Evolutionary conservation across 768 basidiomycete genomes (phyloP), one percentile per base, ranked within the genome.

Genomic region (Mycena belliarum): DNA sequence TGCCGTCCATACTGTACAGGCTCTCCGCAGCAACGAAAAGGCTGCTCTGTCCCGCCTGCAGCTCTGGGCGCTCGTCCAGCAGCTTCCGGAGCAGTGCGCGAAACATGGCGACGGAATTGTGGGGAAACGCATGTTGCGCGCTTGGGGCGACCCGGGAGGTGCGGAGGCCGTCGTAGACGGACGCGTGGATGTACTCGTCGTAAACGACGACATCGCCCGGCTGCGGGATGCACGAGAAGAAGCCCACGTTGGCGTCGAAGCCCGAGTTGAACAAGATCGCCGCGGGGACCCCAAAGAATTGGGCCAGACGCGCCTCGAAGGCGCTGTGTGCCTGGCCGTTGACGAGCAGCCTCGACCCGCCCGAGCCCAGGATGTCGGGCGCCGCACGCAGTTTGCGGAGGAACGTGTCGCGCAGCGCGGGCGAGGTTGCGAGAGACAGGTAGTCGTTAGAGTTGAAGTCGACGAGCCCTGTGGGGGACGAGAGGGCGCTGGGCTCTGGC

Each of bases 1-100:
- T 96, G 15, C 96, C 96, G 63, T 98, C 96, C 96, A 98, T 98
- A 55, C 88, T 91, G 65, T 98, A 98, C 43, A 98, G 71, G 35
- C 85, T 88, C 77, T 98, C 96, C 8, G 97, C 86, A 0, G 92
- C 86, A 14, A 98, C 71, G 66, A 95, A 97, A 4, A 91, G 72
- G 63, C 76, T 86, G 49, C 40, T 60, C 25, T 73, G 69, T 0
- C 83, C 84, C 0, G 63, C 57, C 52, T 61, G 64, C 16, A 85
- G 64, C 35, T 67, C 72, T 0, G 69, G 66, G n/a, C 71, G 68
- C 44, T 76, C 74, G 3, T 68, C 52, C 18, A 75, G 57, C 41
- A 89, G 73, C 15, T 65, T 65, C 2, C 56, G 44, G 4, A 96
- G 66, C 0, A 81, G 68, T 3, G 57, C 56, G 23, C 77, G 73